phyloP scores from a whole-genome alignment of 306 rosid species.

The Mucuna pruriens region DNA sequence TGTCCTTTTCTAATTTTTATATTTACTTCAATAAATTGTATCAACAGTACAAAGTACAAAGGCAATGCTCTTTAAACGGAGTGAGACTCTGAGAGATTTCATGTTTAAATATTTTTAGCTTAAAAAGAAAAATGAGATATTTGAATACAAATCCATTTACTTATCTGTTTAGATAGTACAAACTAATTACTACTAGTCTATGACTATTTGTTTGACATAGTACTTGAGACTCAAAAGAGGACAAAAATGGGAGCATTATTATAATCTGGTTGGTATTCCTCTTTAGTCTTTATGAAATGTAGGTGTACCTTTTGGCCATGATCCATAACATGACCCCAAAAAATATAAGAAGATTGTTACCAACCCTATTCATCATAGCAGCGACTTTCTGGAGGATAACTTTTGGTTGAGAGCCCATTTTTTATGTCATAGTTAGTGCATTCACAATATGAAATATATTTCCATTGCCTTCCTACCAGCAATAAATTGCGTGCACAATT shows the following conservation, averaged over 20 bases:
- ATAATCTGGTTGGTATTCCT: slow-evolving; percentile 34
- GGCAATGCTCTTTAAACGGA: background rate
- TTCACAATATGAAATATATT: slow-evolving; percentile 40
- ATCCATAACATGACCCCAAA: slow-evolving; percentile 41
- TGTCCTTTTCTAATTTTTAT: background rate
- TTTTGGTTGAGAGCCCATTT: slow-evolving; percentile 37
- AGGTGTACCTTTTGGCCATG: slow-evolving; percentile 37
- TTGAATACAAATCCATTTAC: background rate
- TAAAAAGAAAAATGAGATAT: background rate
- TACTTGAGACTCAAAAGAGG: slow-evolving; percentile 27
- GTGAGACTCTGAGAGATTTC: background rate
- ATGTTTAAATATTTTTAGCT: background rate
- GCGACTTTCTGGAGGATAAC: slow-evolving; percentile 36
- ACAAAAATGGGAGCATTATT: slow-evolving; percentile 45
- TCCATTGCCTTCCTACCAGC: slow-evolving; percentile 43
- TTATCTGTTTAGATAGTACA: background rate
- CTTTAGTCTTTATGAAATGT: slow-evolving; percentile 37
- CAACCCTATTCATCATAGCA: slow-evolving; percentile 43
- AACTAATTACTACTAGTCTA: background rate
- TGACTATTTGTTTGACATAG: slow-evolving; percentile 25
- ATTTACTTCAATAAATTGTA: background rate
- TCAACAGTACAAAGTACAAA: background rate
- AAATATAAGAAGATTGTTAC: slow-evolving; percentile 46
- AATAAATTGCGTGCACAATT: slow-evolving; percentile 21
- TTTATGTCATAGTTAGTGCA: slow-evolving; percentile 51